phyloP scores from a whole-genome alignment of 2,329 filamentous ascomycete species.

The Rachicladosporium sp. region DNA sequence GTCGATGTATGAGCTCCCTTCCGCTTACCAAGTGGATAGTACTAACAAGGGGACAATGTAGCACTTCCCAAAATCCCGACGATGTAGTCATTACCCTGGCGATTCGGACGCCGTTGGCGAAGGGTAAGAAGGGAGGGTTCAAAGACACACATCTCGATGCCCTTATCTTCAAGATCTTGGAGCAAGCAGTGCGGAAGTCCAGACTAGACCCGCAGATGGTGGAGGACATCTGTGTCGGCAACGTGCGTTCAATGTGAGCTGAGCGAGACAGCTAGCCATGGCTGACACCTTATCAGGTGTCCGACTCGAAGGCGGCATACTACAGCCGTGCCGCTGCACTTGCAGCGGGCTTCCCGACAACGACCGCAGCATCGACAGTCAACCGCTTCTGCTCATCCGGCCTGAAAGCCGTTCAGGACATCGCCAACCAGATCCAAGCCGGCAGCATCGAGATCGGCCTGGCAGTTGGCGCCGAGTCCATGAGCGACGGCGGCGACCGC shows the following conservation, averaged over 20 bases:
- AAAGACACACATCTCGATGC: conserved; percentile 89
- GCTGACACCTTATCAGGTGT: conserved; percentile 44
- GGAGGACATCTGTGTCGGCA: conserved; percentile 76
- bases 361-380: conserved; percentile 63
- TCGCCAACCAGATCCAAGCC: conserved; percentile 70
- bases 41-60: conserved; percentile 25
- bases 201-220: conserved; percentile 23
- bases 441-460: conserved; percentile 80
- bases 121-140: conserved; percentile 83
- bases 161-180: conserved; percentile 69
- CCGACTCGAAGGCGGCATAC: conserved; percentile 76
- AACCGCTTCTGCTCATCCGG: conserved; percentile 98
- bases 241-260: conserved; percentile 70
- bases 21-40: conserved; percentile 23
- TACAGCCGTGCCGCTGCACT: conserved; percentile 79
- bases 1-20: conserved; percentile 53
- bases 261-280: conserved; percentile 56
- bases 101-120: conserved; percentile 75
- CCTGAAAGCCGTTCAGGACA: conserved; percentile 88
- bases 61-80: conserved; percentile 63
- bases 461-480: conserved; percentile 78
- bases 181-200: conserved; percentile 36
- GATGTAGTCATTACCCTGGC: conserved; percentile 95
- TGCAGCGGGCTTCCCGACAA: conserved; percentile 88
- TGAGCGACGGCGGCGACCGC: conserved; percentile 62